Conservation (phyloP, 169 alveolate species). For the Cryptosporidium ryanae region DNA sequence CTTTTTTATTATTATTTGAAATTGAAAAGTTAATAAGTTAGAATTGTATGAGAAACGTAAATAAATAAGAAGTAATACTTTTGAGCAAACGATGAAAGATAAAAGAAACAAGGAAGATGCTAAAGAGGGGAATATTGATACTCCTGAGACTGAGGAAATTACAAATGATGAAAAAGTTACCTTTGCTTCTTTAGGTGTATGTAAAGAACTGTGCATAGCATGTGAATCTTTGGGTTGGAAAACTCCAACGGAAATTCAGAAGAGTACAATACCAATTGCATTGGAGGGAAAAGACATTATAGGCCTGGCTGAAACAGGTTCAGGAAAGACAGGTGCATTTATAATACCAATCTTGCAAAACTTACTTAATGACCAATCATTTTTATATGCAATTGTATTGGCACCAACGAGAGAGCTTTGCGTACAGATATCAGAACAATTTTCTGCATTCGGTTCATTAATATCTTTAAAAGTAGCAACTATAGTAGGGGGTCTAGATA, state of each 20-base stretch:
- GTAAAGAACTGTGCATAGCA: constrained; percentile 94
- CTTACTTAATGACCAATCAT: constrained; percentile 88
- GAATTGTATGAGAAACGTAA: too few relatives aligned
- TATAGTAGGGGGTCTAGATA: constrained; percentile 98
- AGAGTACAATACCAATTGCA: constrained; percentile 92
- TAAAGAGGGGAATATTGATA: background rate
- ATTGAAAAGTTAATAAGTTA: too few relatives aligned
- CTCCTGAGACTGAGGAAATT: background rate
- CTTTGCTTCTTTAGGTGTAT: constrained; percentile 93
- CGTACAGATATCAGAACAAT: constrained; percentile 96
- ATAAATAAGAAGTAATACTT: too few relatives aligned
- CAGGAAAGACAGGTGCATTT: constrained; percentile 96
- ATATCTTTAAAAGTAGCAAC: constrained; percentile 92
- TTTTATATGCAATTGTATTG: constrained; percentile 90
- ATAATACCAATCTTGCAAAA: constrained; percentile 95
- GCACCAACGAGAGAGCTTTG: constrained; percentile 99
- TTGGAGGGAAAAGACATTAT: constrained; percentile 95
- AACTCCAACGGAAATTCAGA: constrained; percentile 94
- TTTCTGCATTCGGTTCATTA: constrained; percentile 92
- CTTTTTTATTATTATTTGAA: too few relatives aligned
- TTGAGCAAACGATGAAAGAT: too few relatives aligned
- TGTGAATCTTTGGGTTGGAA: constrained; percentile 90
- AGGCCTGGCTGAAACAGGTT: constrained; percentile 98
- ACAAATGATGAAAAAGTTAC: constrained; percentile 70
- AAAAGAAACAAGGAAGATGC: background rate